phyloP scores from a whole-genome alignment of 345 rosid species.

The Eucalyptus victrix region DNA sequence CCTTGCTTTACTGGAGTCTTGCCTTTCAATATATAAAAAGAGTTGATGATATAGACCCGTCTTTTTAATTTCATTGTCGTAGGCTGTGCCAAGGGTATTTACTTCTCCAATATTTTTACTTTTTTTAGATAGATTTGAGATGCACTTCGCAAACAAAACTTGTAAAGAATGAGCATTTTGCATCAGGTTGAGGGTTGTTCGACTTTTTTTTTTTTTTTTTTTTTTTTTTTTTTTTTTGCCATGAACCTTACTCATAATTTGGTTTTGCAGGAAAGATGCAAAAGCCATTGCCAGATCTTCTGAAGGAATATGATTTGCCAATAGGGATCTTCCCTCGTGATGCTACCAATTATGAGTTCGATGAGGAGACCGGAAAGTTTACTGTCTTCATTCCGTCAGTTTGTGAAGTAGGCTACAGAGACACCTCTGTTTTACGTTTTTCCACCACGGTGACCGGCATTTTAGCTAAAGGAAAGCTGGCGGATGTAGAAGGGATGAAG shows the following conservation, averaged over 20 bases:
- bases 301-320: constrained; percentile 70
- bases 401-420: constrained; percentile 89
- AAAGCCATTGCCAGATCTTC: constrained; percentile 76
- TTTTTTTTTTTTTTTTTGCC: no score
- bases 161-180: not conserved
- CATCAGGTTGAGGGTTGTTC: not conserved
- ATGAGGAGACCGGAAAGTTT: constrained; percentile 67
- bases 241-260: not conserved
- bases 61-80: not conserved
- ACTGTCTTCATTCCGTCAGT: constrained; percentile 64
- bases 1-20: not conserved
- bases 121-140: not conserved
- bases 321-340: constrained; percentile 91
- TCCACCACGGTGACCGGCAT: constrained; percentile 51
- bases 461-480: constrained; percentile 76
- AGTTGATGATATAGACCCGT: not conserved
- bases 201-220: no score
- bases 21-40: not conserved
- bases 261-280: constrained; percentile 78
- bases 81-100: not conserved
- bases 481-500: constrained; percentile 83
- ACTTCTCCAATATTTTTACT: not conserved
- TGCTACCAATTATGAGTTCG: constrained; percentile 91
- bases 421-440: constrained; percentile 76
- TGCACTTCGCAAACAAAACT: not conserved